phyloP scores from a whole-genome alignment of 371 early-diverging fungal genomes.

The Mucor circinelloides region DNA sequence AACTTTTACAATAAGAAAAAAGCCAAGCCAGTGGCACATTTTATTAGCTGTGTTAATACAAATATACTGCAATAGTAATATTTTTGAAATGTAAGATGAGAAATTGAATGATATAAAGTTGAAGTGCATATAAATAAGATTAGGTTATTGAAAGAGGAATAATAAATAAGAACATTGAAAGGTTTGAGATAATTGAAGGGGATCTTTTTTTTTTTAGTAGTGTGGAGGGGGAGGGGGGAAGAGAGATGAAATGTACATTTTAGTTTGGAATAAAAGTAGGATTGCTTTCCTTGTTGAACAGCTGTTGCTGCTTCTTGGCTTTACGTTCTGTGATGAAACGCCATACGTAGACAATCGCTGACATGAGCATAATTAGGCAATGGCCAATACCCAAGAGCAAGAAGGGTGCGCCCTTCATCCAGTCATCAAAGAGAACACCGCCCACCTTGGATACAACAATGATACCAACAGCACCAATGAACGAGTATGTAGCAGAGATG shows the following conservation, averaged over 20 bases:
- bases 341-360: constrained; percentile 11
- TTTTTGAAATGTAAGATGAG: background rate
- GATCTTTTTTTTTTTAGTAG: background rate
- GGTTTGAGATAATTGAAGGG: background rate
- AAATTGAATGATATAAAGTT: background rate
- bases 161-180: background rate
- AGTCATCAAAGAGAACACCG: constrained; percentile 64
- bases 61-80: background rate
- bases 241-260: background rate
- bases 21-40: background rate
- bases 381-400: constrained; percentile 60
- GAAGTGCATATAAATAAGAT: background rate
- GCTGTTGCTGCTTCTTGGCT: background rate
- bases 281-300: background rate
- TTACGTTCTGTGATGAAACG: background rate
- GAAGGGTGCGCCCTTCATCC: constrained; percentile 67
- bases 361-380: constrained; percentile 26
- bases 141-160: background rate
- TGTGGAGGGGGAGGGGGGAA: background rate
- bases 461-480: constrained; percentile 66
- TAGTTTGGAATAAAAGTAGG: background rate
- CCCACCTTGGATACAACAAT: constrained; percentile 56
- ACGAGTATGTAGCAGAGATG: constrained; percentile 71
- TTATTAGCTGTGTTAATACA: background rate
- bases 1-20: background rate